Conservation (phyloP, 345 rosid genomes). For the Angophora floribunda region DNA sequence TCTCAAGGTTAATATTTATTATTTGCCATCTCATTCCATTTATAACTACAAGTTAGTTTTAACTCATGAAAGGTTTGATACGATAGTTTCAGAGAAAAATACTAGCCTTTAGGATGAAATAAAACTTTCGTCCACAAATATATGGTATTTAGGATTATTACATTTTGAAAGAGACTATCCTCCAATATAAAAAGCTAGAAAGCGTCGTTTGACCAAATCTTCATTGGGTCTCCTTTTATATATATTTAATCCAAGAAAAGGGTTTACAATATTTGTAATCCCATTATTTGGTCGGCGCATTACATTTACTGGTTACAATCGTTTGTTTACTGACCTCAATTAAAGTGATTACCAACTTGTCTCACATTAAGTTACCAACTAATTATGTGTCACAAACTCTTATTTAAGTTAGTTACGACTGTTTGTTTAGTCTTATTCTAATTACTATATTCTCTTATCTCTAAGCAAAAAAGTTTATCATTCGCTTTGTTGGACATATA, state of each 20-base stretch:
- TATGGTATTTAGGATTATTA: not conserved
- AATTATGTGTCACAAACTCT: not conserved
- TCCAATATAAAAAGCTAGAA: not conserved
- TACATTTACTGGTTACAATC: not conserved
- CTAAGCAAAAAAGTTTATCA: not conserved
- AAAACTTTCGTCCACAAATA: not conserved
- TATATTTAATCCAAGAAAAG: not conserved
- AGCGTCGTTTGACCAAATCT: not conserved
- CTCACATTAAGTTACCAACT: not conserved
- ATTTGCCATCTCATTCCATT: not conserved
- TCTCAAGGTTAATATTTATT: constrained; percentile 4
- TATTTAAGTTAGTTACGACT: not conserved
- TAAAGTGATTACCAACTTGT: not conserved
- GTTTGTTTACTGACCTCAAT: not conserved
- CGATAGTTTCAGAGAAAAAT: not conserved
- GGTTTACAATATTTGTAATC: not conserved
- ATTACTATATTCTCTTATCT: not conserved
- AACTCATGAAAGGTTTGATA: not conserved
- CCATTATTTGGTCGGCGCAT: not conserved
- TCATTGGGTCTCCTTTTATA: not conserved
- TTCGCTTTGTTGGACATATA: not conserved
- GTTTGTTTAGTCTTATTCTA: not conserved
- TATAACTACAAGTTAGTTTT: not conserved
- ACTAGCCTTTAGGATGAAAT: not conserved
- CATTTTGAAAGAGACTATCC: not conserved